Conservation (phyloP, 805 yeast genomes). For the Candida dajiaensis region DNA sequence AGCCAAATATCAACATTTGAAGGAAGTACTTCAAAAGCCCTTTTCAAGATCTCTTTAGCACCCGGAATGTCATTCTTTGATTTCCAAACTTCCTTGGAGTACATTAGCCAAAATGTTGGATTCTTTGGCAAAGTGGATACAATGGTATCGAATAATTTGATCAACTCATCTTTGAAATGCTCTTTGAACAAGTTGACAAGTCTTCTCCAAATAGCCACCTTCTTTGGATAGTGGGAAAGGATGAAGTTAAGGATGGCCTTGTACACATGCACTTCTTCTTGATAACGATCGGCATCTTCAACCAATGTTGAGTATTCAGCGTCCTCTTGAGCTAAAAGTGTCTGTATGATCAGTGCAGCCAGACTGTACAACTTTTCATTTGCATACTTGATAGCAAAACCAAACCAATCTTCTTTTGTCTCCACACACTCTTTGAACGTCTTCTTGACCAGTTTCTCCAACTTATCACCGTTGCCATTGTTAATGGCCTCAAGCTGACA, state of each 20-base stretch:
- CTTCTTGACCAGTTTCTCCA: slow-evolving; percentile 42
- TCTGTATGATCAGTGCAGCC: slow-evolving; percentile 46
- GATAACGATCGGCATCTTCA: slow-evolving; percentile 19
- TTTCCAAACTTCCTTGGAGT: slow-evolving; percentile 65
- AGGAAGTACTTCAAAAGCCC: slow-evolving; percentile 40
- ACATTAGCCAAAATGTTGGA: slow-evolving; percentile 56
- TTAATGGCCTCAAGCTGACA: slow-evolving; percentile 58
- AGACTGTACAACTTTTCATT: slow-evolving; percentile 38
- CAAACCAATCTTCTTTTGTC: slow-evolving; percentile 45
- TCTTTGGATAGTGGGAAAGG: slow-evolving; percentile 41
- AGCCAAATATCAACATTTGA: slow-evolving; percentile 55
- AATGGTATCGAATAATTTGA: slow-evolving; percentile 47
- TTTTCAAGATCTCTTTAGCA: slow-evolving; percentile 48
- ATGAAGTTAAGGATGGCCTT: slow-evolving; percentile 43
- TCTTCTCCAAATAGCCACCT: slow-evolving; percentile 43
- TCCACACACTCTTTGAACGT: slow-evolving; percentile 39
- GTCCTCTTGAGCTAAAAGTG: slow-evolving; percentile 31
- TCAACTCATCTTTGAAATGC: slow-evolving; percentile 28
- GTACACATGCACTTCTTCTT: slow-evolving; percentile 14
- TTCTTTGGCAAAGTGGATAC: slow-evolving; percentile 41
- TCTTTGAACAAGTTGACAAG: slow-evolving; percentile 33
- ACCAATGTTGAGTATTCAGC: slow-evolving; percentile 22
- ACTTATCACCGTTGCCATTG: slow-evolving; percentile 36
- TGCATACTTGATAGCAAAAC: slow-evolving; percentile 50
- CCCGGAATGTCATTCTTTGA: slow-evolving; percentile 36